phyloP scores from a whole-genome alignment of 2,329 filamentous ascomycete genomes.

The Karstenula rhodostoma region DNA sequence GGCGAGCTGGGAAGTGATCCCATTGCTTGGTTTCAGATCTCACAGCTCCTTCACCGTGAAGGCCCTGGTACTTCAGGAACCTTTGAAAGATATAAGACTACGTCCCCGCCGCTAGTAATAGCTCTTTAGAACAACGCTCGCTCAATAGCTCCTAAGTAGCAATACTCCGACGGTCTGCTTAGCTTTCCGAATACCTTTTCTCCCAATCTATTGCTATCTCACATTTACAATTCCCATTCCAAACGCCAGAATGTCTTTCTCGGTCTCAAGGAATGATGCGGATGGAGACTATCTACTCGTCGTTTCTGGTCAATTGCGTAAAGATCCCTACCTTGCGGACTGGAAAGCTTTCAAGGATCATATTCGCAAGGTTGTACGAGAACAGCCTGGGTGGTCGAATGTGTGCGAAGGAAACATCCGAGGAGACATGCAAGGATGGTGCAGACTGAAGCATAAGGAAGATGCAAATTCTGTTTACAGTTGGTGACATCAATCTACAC shows the following conservation, averaged over 20 bases:
- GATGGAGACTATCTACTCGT: slow-evolving; percentile 43
- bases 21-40: not conserved
- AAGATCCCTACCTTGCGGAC: slow-evolving; percentile 37
- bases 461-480: slow-evolving; percentile 47
- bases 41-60: not conserved
- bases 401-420: slow-evolving; percentile 36
- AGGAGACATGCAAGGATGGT: slow-evolving; percentile 47
- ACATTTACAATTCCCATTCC: not conserved
- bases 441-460: slow-evolving; percentile 42
- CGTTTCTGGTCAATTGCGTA: slow-evolving; percentile 33
- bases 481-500: slow-evolving; percentile 21
- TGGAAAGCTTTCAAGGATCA: slow-evolving; percentile 52
- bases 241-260: slow-evolving; percentile 23
- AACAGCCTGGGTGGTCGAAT: slow-evolving; percentile 50
- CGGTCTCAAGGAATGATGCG: slow-evolving; percentile 25
- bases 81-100: not conserved
- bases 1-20: not conserved
- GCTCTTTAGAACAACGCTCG: not conserved
- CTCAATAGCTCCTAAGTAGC: not conserved
- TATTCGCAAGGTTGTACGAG: slow-evolving; percentile 41
- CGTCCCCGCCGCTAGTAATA: not conserved
- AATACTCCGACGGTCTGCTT: not conserved
- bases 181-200: not conserved
- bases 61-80: not conserved
- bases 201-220: not conserved